Evolutionary conservation across 345 rosid genomes (phyloP).

Genomic region (Excoecaria cochinchinensis): DNA sequence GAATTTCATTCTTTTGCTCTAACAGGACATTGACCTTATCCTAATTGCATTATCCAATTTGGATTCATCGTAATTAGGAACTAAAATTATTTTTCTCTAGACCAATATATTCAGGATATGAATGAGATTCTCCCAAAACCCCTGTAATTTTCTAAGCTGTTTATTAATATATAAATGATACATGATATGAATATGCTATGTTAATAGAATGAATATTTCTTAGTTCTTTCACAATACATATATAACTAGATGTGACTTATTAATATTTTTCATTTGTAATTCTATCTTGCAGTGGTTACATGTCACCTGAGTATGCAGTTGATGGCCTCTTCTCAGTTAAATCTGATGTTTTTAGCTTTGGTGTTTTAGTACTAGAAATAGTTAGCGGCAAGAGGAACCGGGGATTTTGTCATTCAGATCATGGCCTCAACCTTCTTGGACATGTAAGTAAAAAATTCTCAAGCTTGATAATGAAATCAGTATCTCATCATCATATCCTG

Average conservation of each 20-base stretch:
- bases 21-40: neutral
- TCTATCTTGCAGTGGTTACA: slow-evolving; percentile 14
- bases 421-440: slow-evolving; percentile 19
- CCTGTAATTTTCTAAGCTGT: neutral
- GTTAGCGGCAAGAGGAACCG: slow-evolving; percentile 11
- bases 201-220: neutral
- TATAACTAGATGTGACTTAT: neutral
- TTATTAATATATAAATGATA: too few species aligned
- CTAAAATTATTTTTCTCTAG: neutral
- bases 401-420: slow-evolving; percentile 11
- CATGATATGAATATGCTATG: neutral
- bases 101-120: neutral
- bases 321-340: slow-evolving; percentile 21
- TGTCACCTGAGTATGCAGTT: slow-evolving; percentile 20
- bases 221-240: neutral
- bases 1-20: too few species aligned
- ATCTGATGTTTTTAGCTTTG: slow-evolving; percentile 24
- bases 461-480: neutral
- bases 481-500: neutral
- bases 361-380: slow-evolving; percentile 18
- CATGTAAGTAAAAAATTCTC: slow-evolving; percentile 7
- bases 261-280: neutral
- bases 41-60: neutral
- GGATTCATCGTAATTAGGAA: neutral
- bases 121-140: too few species aligned